Base-by-base conservation (phyloP, 495 filamentous ascomycete species). In the Penicillium soppii region DNA sequence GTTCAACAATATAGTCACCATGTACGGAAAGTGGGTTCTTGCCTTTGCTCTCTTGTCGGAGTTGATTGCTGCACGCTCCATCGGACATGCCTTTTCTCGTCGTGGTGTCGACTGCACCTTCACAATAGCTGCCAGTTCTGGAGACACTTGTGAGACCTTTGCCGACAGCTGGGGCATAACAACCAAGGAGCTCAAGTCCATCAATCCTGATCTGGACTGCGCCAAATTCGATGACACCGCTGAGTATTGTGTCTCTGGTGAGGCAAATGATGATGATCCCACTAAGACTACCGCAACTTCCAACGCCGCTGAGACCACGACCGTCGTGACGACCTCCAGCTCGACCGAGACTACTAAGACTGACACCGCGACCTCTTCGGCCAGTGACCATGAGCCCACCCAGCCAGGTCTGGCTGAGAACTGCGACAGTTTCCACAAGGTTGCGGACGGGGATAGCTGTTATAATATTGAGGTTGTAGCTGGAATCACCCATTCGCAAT, bases 341-440 rank as follows among this genome's bases (percentile, higher is more conserved):
- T 32, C 29, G n/a, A 35, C 54, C 25, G 43, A 42, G 37, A 51
- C 40, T 8, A 54, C 41, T 19, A 40, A 47, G 7, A 43, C 54
- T 25, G 37, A 19, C 4, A 7, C 49, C 19, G 52, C 48, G 23
- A 21, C 63, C 61, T 22, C 43, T 21, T 33, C 43, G 17, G 26
- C 29, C 27, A 35, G 27, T 9, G 27, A 46, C 29, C 26, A 32
- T 7, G 40, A 43, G 21, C 68, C 72, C 38, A 60, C 43, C 22
- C 62, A 69, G 52, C 47, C 65, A 3, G 66, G 65, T 6, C 68
- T 74, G 54, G 48, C 65, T 22, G 27, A 35, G 29, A 69, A 66
- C 51, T 76, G 71, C 50, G 61, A 69, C 42, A 50, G 22, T 3
- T 67, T 64, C 54, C 56, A 71, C 49, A 45, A 61, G 19, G 68